These are phyloP conservation scores for Colletotrichum tofieldiae DNA, from an alignment of 2,329 filamentous ascomycete genomes.

Conservation along the genomic window DNA sequence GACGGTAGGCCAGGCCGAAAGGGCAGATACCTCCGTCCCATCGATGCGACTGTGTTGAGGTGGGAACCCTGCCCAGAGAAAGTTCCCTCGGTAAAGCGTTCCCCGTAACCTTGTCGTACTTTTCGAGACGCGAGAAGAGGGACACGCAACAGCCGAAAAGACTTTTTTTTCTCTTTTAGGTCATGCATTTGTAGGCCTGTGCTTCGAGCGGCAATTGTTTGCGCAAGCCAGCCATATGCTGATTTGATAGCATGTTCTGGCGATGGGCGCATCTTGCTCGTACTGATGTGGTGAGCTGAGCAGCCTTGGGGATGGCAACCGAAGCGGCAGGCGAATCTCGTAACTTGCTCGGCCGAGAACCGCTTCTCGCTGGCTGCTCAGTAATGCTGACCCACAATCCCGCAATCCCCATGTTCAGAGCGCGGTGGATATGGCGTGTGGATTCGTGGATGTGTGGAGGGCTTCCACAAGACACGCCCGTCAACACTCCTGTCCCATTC, in stretches of 20 bases:
- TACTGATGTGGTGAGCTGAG: background rate
- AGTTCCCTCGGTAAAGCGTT: conserved; percentile 35
- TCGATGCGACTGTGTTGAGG: conserved; percentile 26
- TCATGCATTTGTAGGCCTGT: background rate
- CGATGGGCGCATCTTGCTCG: background rate
- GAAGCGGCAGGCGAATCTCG: conserved; percentile 13
- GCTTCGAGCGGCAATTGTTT: background rate
- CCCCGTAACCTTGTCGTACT: conserved; percentile 11
- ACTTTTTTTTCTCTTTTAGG: background rate
- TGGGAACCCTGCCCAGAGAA: conserved; percentile 6
- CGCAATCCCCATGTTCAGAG: conserved; percentile 22
- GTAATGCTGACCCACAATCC: conserved; percentile 21
- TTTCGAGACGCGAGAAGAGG: background rate
- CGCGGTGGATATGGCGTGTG: conserved; percentile 17
- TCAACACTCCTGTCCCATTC: conserved; percentile 9
- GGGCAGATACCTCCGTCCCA: conserved; percentile 26
- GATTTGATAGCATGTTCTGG: background rate
- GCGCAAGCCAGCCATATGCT: no score
- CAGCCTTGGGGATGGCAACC: background rate
- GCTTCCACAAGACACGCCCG: conserved; percentile 14
- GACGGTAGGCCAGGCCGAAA: conserved; percentile 21
- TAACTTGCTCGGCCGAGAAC: conserved; percentile 24
- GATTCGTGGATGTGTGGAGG: conserved; percentile 40
- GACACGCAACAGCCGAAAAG: background rate
- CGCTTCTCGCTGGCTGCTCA: conserved; percentile 2